Evolutionary conservation across 352 stramenopile species (phyloP).

Genomic region (Phytophthora melonis): DNA sequence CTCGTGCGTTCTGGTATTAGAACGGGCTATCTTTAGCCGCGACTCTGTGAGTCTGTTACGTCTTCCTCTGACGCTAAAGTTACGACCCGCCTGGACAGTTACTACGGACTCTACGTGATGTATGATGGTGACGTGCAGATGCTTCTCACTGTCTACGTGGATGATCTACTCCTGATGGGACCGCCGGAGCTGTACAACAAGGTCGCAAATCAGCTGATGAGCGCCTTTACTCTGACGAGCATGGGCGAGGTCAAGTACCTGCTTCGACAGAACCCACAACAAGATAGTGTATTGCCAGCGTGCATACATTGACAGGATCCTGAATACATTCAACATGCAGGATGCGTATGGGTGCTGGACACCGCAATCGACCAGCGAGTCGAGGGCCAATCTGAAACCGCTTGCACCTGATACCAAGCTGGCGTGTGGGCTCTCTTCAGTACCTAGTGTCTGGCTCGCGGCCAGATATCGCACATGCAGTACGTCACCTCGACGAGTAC

Average conservation of each 20-base stretch:
- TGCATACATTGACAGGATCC: constrained; percentile 9
- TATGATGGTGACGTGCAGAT: constrained; percentile 1
- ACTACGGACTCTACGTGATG: constrained; percentile 20
- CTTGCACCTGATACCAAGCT: not conserved
- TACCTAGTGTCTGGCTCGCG: constrained; percentile 20
- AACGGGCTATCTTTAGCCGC: no score
- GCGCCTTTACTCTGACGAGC: constrained; percentile 23
- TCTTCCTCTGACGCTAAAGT: no score
- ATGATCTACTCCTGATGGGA: constrained; percentile 19
- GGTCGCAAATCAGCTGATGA: not conserved
- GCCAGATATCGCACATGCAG: constrained; percentile 26
- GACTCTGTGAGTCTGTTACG: no score
- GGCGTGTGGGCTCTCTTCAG: constrained; percentile 2
- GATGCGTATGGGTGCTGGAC: constrained; percentile 7
- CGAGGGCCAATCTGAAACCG: not conserved
- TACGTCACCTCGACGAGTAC: constrained; percentile 13
- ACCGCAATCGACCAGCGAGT: constrained; percentile 7
- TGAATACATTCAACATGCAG: not conserved
- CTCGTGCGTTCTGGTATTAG: no score
- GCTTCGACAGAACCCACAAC: constrained; percentile 3
- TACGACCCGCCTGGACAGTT: constrained; percentile 3
- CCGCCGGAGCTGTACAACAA: not conserved
- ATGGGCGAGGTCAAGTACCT: constrained; percentile 28
- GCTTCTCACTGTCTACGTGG: constrained; percentile 20
- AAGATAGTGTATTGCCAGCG: constrained; percentile 10